phyloP scores from a whole-genome alignment of 1,284 basidiomycete genomes.

The Cystobasidium sp. region DNA sequence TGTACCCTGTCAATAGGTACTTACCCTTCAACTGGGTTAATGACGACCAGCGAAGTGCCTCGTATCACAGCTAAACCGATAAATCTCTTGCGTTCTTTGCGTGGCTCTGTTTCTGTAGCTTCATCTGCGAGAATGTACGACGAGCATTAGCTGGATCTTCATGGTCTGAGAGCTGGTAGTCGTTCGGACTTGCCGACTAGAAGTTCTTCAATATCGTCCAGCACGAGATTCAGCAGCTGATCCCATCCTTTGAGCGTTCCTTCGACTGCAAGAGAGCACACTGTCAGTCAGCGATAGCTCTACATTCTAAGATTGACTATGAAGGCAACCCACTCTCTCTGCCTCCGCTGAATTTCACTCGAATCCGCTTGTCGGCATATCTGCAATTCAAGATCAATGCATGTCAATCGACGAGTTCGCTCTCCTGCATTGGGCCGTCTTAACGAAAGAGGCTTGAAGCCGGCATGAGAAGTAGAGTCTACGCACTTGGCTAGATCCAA shows the following conservation, averaged over 20 bases:
- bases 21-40: constrained; percentile 91
- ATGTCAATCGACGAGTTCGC: background rate
- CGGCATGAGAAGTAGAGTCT: background rate
- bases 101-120: constrained; percentile 44
- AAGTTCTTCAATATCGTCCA: constrained; percentile 83
- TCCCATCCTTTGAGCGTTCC: constrained; percentile 95
- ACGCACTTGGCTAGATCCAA: constrained; percentile 93
- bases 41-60: constrained; percentile 87
- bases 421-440: background rate
- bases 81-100: constrained; percentile 62
- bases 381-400: constrained; percentile 8
- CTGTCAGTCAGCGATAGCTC: constrained; percentile 5
- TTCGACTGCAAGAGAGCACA: constrained; percentile 66
- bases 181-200: constrained; percentile 63
- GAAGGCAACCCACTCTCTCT: constrained; percentile 72
- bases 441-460: background rate
- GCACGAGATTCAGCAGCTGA: constrained; percentile 92
- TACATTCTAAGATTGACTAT: background rate
- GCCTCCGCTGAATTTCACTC: constrained; percentile 96
- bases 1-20: constrained; percentile 42
- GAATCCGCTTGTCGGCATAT: constrained; percentile 73
- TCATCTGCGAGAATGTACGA: constrained; percentile 46
- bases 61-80: constrained; percentile 85
- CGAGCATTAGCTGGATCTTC: background rate
- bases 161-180: background rate